Evolutionary conservation across 257 asterid genomes (phyloP), one percentile per base, ranked within the genome.

Genomic region (Solanum dulcamara): DNA sequence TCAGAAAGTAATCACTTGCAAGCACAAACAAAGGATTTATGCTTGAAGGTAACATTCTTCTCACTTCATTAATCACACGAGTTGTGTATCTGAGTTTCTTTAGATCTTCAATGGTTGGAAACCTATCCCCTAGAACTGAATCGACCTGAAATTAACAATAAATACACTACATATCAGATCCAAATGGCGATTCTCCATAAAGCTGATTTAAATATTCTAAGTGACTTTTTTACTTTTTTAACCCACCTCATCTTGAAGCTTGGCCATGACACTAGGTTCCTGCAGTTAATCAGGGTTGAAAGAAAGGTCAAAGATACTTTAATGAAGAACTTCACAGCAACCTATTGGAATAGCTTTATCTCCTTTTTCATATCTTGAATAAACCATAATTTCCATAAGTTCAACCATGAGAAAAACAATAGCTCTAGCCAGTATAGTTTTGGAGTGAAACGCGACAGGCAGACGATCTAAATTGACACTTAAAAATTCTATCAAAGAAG

Each of bases 161-260:
- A 44, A 85, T 64, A 72, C 86, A 30, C 85, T 42, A 86, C 53
- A 48, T 84, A 62, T 66, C 44, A 60, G 68, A 26, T 35, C 38
- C 42, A 46, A 46, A 28, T 28, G 38, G 42, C 18, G 46, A 64
- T 33, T 77, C 37, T 77, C 42, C 38, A 48, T 17, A 77, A 46
- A 77, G 42, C 5, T 48, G 81, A 75, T 75, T 26, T 26, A 46
- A 48, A 8, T 17, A 77, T 44, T 72, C 53, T 22, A 38, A 40
- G 81, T n/a, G 81, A n/a, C n/a, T n/a, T n/a, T n/a, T n/a, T n/a
- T n/a, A n/a, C n/a, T n/a, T n/a, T n/a, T 12, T 84, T 57, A 83
- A 81, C 88, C n/a, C 81, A 96, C 99, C 98, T 96, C 99, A 28
- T 94, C 85, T 91, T 91, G 98, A 92, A 96, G 98, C 91, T 95